Evolutionary conservation across 257 asterid genomes (phyloP).

Genomic region (Plantago major): DNA sequence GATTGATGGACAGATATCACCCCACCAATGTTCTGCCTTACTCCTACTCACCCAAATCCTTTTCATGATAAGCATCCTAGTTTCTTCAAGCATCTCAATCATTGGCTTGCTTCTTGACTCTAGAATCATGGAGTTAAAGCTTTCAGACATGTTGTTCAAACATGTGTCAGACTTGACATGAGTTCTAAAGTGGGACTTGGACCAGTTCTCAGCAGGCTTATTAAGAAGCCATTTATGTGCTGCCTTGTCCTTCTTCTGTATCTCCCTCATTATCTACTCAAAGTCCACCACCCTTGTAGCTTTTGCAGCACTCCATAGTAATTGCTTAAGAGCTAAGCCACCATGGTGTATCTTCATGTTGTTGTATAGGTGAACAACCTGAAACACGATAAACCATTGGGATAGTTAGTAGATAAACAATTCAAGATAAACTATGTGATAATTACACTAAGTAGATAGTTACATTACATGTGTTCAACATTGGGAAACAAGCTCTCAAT

Average conservation of each 20-base stretch:
- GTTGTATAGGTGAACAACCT: conserved; percentile 2
- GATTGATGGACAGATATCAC: too few relatives aligned
- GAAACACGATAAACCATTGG: background rate
- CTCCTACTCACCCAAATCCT: too few relatives aligned
- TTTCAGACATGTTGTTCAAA: conserved; percentile 7
- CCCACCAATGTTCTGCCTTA: too few relatives aligned
- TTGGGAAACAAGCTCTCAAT: background rate
- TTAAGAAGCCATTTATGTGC: background rate
- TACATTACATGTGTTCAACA: background rate
- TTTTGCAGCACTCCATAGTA: conserved; percentile 1
- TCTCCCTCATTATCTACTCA: background rate
- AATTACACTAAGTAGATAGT: too few relatives aligned
- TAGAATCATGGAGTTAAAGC: conserved; percentile 4
- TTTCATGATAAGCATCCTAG: too few relatives aligned
- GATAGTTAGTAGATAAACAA: too few relatives aligned
- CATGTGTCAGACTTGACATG: background rate
- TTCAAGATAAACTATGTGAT: background rate
- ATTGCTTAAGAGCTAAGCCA: background rate
- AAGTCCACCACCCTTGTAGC: background rate
- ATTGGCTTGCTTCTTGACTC: conserved; percentile 5
- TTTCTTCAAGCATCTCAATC: too few relatives aligned
- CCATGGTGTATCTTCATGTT: background rate
- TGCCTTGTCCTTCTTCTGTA: background rate
- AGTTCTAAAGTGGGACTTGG: conserved; percentile 10
- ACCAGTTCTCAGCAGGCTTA: background rate